A percentile compares a stretch with the other conserved stretches of the same genome.
These are phyloP conservation scores for Suillus cothurnatus DNA, from an alignment of 768 basidiomycete species.

Conservation along the genomic window DNA sequence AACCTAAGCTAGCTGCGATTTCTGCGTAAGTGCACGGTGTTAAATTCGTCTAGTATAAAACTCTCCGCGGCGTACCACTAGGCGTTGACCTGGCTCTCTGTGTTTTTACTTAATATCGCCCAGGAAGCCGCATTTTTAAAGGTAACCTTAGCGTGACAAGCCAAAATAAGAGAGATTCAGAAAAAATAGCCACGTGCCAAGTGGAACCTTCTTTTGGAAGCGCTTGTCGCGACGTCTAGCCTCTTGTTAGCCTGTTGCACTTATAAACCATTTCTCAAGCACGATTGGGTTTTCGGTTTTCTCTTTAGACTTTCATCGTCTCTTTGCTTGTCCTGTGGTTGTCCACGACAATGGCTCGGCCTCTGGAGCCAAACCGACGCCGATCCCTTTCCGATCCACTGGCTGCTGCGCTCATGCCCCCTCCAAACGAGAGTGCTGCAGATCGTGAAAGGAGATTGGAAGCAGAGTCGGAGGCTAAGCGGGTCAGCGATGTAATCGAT, in stretches of 20 bases:
- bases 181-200: not conserved
- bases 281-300: constrained; percentile 19
- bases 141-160: not conserved
- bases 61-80: not conserved
- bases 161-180: not conserved
- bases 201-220: constrained; percentile 26
- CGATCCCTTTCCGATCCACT: constrained; percentile 70
- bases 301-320: constrained; percentile 7
- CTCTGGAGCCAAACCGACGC: constrained; percentile 40
- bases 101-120: not conserved
- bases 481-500: constrained; percentile 77
- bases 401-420: constrained; percentile 65
- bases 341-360: constrained; percentile 23
- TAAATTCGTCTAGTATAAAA: not conserved
- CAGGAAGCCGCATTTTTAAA: not conserved
- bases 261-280: constrained; percentile 20
- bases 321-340: not conserved
- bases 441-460: constrained; percentile 66
- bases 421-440: constrained; percentile 67
- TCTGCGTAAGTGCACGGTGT: not conserved
- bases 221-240: constrained; percentile 25
- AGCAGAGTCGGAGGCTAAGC: constrained; percentile 72
- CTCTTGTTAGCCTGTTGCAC: constrained; percentile 13
- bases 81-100: not conserved
- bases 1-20: not conserved